Conservation (phyloP, 2,329 filamentous ascomycete species). For the Phaeosphaeria sp. region DNA sequence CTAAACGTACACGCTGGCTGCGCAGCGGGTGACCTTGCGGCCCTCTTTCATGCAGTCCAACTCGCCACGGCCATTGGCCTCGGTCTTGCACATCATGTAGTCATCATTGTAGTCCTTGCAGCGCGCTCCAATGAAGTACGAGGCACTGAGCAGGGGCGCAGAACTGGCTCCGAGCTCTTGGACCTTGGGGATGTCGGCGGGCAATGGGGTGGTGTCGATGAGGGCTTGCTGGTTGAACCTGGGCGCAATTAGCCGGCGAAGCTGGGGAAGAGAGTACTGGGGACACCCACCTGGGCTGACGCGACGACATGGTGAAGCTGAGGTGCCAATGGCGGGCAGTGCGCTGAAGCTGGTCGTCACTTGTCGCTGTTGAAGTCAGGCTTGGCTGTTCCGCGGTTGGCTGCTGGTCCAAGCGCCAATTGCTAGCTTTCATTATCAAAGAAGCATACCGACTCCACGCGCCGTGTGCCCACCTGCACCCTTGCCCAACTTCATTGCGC, state of each 20-base stretch:
- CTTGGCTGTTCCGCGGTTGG: conserved; percentile 20
- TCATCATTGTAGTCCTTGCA: conserved; percentile 98
- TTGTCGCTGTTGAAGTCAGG: conserved; percentile 28
- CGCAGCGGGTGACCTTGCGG: conserved; percentile 93
- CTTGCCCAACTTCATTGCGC: conserved; percentile 4
- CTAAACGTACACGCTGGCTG: conserved; percentile 79
- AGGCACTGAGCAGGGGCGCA: conserved; percentile 86
- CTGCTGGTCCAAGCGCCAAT: conserved; percentile 7
- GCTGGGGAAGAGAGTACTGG: conserved; percentile 9
- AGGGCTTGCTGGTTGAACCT: conserved; percentile 96
- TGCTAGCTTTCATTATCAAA: conserved; percentile 5
- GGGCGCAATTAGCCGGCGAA: conserved; percentile 33
- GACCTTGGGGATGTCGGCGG: conserved; percentile 88
- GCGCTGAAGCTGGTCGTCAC: conserved; percentile 28
- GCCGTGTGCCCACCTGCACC: neutral
- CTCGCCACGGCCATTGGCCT: conserved; percentile 89
- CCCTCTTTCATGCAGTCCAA: conserved; percentile 96
- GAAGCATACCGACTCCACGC: neutral
- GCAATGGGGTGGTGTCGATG: conserved; percentile 94
- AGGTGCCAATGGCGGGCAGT: conserved; percentile 46
- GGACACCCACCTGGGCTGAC: conserved; percentile 63
- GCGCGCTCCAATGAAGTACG: conserved; percentile 95
- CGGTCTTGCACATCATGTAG: conserved; percentile 99
- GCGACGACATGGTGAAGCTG: conserved; percentile 63
- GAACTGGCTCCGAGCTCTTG: conserved; percentile 92